Evolutionary conservation across 2,329 filamentous ascomycete species (phyloP), one percentile per base, ranked within the genome.

Genomic region (Ceratocystis harringtonii): DNA sequence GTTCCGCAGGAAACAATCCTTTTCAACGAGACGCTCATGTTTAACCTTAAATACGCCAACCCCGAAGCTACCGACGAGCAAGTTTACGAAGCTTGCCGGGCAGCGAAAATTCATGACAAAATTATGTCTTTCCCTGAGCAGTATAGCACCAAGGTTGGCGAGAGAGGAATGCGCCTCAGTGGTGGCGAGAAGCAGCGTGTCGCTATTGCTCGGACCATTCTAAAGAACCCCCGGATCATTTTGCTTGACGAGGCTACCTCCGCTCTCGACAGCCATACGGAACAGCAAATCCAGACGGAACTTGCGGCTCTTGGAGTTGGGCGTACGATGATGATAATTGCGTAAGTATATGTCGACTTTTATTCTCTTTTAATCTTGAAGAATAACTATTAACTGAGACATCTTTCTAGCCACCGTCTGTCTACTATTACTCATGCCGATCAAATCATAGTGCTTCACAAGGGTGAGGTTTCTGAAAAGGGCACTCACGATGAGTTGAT

Each of bases 1-100:
- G 94, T 99, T 5, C 94, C 94, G 0, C 94, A 99, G 74, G 94
- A 99, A 71, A 96, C 92, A 3, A 89, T 95, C 5, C 79, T 96
- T 57, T 96, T 96, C 81, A 96, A 96, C 73, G 92, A 96, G 74
- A 88, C 88, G 0, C 78, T 96, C 69, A 94, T 96, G 90, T 96
- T 95, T 77, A 96, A 96, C 72, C 79, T 96, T 68, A 88, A 86
- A 73, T 96, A 96, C 73, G 91, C 92, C 67, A 92, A 92, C 69
- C 89, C 89, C 55, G 75, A 81, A 32, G 90, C 88, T 10, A 88
- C 88, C 0, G 86, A 95, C 67, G 88, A 92, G 70, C 85, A 96
- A 32, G 85, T 96, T 1, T 88, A 85, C 71, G 84, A 84, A 57
- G 92, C 92, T 12, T 96, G 91, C 74, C 82, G 84, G 68, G 90